Evolutionary conservation across 257 asterid species (phyloP), one percentile per base, ranked within the genome.

Genomic region (Penstemon davidsonii): DNA sequence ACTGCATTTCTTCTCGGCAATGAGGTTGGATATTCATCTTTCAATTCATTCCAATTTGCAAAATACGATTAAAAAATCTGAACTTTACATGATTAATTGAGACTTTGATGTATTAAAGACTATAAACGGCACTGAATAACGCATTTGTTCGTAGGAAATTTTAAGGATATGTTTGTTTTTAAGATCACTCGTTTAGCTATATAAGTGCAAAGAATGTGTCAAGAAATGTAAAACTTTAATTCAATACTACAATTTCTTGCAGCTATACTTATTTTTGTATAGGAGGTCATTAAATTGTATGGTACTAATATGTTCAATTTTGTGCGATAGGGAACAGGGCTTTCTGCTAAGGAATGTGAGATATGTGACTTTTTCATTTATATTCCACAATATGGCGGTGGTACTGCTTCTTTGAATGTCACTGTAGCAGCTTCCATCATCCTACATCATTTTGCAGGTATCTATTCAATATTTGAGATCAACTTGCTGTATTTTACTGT

Each of bases 1-100:
- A 91, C 99, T 37, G 97, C 96, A 33, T 94, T 94, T 81, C 93
- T 94, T 62, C 95, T 94, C 36, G 99, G 99, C 58, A 94, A 91
- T 61, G 99, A 94, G 99, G 99, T 94, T 73, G 3, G 56, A 70
- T 37, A 51, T 59, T 45, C 40, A 25, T 0, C n/a, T 53, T 55
- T 38, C 37, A 4, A 38, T 51, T 74, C 52, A 41, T 52, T 15
- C 59, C 12, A 12, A 37, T 59, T 58, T 55, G 18, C 56, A n/a
- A 60, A 54, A 11, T 42, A 11, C 46, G 10, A 37, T 52, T 40
- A 13, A 51, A 36, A 12, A 53, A 49, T 43, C n/a, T 54, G 15
- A 39, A 42, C 18, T 58, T 44, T 33, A 5, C 8, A 13, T 70
- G 33, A 62, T 53, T 53, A 60, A 56, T 7, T 37, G 50, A 50